Evolutionary conservation across 495 filamentous ascomycete species (phyloP), one percentile per base, ranked within the genome.

Genomic region (Penicillium canescens): DNA sequence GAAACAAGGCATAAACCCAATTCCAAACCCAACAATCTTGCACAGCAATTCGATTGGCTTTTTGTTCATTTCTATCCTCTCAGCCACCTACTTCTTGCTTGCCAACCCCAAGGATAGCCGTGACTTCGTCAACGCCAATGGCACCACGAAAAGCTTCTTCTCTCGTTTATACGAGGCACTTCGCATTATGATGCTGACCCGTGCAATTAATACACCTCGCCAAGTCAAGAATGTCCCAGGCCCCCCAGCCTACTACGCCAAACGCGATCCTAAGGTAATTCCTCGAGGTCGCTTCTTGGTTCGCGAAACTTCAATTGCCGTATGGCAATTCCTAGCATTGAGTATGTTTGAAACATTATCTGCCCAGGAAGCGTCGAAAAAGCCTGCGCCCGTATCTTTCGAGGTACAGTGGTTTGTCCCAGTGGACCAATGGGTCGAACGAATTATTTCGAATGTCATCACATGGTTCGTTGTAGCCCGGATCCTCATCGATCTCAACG

Each of bases 261-360:
- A 38, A 16, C 23, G 38, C 8, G 21, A 16, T 20, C 39, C 44
- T 10, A 35, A 21, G 4, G 6, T 13, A 6, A 40, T 48, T 1
- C 28, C 56, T 6, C 41, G 56, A 11, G 28, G 7, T 10, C 44
- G 33, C 12, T 62, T 59, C 40, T 36, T 65, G 36, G 11, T 49
- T 10, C 42, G 65, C 14, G 62, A 68, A 20, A 39, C 39, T 31
- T 20, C 42, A 3, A 56, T 66, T 33, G 33, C 52, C 16, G 12
- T 36, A 4, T 66, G 62, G 65, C 53, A 65, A 14, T 65, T 54
- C 41, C 26, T 62, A 3, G n/a, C 45, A 1, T 12, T 60, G 10
- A 57, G 63, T 38, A 13, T 63, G 5, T 9, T 54, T 16, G 43
- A 35, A 9, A 21, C 8, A 6, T 3, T 55, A n/a, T 23, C 48